Evolutionary conservation across 2,329 filamentous ascomycete genomes (phyloP).

Genomic region (Pestalotiopsis sp.): DNA sequence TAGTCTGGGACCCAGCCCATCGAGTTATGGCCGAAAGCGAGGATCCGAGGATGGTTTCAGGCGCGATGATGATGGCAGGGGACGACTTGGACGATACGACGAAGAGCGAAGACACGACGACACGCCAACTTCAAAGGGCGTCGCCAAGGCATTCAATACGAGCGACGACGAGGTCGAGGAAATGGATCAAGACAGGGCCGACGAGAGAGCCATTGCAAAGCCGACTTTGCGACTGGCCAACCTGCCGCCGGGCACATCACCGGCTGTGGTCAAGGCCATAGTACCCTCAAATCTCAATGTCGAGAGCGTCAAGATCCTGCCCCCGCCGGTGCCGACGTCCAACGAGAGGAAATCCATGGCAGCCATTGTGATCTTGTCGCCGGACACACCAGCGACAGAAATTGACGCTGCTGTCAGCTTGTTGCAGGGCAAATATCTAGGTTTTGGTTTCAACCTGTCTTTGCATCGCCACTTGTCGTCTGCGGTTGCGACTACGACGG

Average conservation of each 20-base stretch:
- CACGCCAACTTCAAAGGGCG: slow-evolving; percentile 50
- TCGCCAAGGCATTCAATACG: slow-evolving; percentile 72
- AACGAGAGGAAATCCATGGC: slow-evolving; percentile 70
- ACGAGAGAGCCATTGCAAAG: slow-evolving; percentile 61
- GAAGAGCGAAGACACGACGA: slow-evolving; percentile 19
- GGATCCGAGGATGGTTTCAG: slow-evolving; percentile 47
- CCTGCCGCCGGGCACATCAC: slow-evolving; percentile 61
- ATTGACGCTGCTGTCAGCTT: slow-evolving; percentile 78
- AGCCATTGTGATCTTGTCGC: slow-evolving; percentile 78
- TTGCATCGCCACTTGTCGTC: slow-evolving; percentile 84
- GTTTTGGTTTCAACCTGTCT: slow-evolving; percentile 78
- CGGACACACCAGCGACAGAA: slow-evolving; percentile 78
- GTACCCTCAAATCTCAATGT: slow-evolving; percentile 62
- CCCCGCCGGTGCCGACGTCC: slow-evolving; percentile 48
- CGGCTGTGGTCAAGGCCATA: slow-evolving; percentile 58
- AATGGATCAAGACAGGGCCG: slow-evolving; percentile 44
- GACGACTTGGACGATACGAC: slow-evolving; percentile 39
- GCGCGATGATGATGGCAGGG: slow-evolving; percentile 31
- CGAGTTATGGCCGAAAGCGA: slow-evolving; percentile 54
- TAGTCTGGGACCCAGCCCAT: slow-evolving; percentile 55
- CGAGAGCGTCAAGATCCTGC: slow-evolving; percentile 72
- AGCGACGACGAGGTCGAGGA: slow-evolving; percentile 58
- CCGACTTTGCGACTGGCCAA: slow-evolving; percentile 63
- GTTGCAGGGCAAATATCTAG: slow-evolving; percentile 81
- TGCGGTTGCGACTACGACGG: slow-evolving; percentile 53